These are phyloP conservation scores for Stemphylium vesicarium DNA, from an alignment of 2,329 filamentous ascomycete species.

Conservation along the genomic window DNA sequence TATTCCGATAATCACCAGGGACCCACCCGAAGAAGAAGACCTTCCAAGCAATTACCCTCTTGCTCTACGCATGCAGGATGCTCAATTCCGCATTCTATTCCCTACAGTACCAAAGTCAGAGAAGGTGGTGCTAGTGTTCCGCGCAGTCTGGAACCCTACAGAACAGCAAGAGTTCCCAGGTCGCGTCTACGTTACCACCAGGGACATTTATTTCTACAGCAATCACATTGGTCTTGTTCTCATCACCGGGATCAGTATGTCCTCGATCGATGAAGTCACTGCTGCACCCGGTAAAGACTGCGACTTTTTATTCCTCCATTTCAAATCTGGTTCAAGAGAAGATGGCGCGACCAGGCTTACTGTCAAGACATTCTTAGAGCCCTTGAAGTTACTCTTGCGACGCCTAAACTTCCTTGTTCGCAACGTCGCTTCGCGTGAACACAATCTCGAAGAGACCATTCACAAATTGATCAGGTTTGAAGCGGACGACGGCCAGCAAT, in stretches of 20 bases:
- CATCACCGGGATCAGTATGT: conserved; percentile 77
- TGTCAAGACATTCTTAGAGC: conserved; percentile 91
- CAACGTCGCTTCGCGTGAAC: conserved; percentile 75
- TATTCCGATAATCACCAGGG: conserved; percentile 22
- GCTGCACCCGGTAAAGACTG: conserved; percentile 88
- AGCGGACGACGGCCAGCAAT: conserved; percentile 59
- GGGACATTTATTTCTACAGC: conserved; percentile 94
- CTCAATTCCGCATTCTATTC: conserved; percentile 92
- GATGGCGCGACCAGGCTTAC: conserved; percentile 75
- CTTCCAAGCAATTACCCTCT: conserved; percentile 81
- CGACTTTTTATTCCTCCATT: conserved; percentile 89
- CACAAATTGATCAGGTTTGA: conserved; percentile 78
- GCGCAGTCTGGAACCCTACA: conserved; percentile 84
- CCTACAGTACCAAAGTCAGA: conserved; percentile 78
- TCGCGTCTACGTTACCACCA: conserved; percentile 84
- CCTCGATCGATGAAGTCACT: conserved; percentile 84
- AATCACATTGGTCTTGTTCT: conserved; percentile 91
- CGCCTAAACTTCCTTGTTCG: conserved; percentile 86
- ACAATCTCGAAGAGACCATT: conserved; percentile 73
- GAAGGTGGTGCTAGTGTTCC: conserved; percentile 88
- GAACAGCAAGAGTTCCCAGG: conserved; percentile 80
- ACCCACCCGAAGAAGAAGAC: conserved; percentile 52
- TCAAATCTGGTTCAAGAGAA: conserved; percentile 67
- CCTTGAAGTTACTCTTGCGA: conserved; percentile 79
- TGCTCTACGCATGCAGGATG: conserved; percentile 83